Conservation (phyloP, 768 basidiomycete genomes). For the Basidioascus undulatus region DNA sequence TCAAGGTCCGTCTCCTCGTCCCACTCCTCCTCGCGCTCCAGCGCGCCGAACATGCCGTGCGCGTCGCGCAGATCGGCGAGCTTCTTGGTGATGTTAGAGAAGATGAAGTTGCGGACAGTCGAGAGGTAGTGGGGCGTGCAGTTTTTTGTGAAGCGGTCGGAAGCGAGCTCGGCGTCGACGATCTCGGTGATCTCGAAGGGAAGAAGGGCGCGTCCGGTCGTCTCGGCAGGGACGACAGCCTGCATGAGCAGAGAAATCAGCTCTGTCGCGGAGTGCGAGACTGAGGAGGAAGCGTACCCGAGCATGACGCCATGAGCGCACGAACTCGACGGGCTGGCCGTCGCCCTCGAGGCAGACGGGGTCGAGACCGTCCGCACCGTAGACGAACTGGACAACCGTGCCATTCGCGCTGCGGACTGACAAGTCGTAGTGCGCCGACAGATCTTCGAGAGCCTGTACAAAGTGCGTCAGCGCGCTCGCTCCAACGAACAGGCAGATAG, state of each 20-base stretch:
- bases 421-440: constrained; percentile 85
- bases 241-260: constrained; percentile 15
- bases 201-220: constrained; percentile 34
- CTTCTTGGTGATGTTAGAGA: constrained; percentile 34
- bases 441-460: constrained; percentile 59
- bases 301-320: constrained; percentile 67
- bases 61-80: constrained; percentile 42
- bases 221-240: constrained; percentile 34
- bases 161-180: constrained; percentile 35
- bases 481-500: too few relatives aligned
- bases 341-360: constrained; percentile 92
- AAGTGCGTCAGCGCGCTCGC: neutral
- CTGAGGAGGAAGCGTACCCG: constrained; percentile 24
- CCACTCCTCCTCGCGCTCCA: constrained; percentile 50
- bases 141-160: constrained; percentile 36
- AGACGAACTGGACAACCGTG: constrained; percentile 86
- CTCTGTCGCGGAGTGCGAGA: neutral
- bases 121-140: constrained; percentile 47
- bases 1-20: constrained; percentile 51
- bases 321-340: constrained; percentile 73
- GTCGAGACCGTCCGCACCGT: constrained; percentile 91
- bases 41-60: constrained; percentile 62
- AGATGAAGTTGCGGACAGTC: constrained; percentile 45
- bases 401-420: constrained; percentile 86
- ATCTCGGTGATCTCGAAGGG: constrained; percentile 69